Evolutionary conservation across 1,284 basidiomycete species (phyloP).

Genomic region (Trichosporon inkin): DNA sequence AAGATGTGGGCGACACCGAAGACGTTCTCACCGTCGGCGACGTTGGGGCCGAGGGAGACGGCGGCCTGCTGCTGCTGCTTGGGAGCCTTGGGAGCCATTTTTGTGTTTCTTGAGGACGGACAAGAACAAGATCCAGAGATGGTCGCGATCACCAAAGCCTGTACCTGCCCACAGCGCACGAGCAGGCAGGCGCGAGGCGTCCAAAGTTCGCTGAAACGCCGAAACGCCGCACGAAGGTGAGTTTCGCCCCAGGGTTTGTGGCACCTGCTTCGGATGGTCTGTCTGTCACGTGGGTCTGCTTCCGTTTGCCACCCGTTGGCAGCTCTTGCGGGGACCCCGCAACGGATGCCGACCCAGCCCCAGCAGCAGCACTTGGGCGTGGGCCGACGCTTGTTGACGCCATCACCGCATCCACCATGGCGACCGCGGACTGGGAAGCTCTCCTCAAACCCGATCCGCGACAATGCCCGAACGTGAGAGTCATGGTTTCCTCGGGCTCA

Average conservation of each 20-base stretch:
- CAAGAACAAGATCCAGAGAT: background rate
- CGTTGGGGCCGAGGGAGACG: constrained; percentile 86
- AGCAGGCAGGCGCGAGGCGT: background rate
- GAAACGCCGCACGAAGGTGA: background rate
- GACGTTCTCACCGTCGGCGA: constrained; percentile 89
- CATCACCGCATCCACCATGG: constrained; percentile 1
- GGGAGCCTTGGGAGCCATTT: constrained; percentile 49
- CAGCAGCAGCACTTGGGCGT: no score
- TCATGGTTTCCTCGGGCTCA: background rate
- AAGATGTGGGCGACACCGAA: constrained; percentile 97
- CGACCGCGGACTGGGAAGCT: background rate
- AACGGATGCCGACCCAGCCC: no score
- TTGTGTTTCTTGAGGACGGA: constrained; percentile 11
- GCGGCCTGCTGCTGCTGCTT: constrained; percentile 66
- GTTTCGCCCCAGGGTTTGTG: background rate
- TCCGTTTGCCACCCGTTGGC: background rate
- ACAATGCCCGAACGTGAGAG: constrained; percentile 26
- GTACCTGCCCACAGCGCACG: background rate
- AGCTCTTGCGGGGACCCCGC: background rate
- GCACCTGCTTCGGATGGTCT: background rate
- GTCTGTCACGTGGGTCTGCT: background rate
- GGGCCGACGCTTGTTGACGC: background rate
- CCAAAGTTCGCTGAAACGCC: constrained; percentile 2
- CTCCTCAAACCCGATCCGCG: constrained; percentile 4
- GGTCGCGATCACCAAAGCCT: background rate